Conservation (phyloP, 2,329 filamentous ascomycete species). For the Zalaria obscura region DNA sequence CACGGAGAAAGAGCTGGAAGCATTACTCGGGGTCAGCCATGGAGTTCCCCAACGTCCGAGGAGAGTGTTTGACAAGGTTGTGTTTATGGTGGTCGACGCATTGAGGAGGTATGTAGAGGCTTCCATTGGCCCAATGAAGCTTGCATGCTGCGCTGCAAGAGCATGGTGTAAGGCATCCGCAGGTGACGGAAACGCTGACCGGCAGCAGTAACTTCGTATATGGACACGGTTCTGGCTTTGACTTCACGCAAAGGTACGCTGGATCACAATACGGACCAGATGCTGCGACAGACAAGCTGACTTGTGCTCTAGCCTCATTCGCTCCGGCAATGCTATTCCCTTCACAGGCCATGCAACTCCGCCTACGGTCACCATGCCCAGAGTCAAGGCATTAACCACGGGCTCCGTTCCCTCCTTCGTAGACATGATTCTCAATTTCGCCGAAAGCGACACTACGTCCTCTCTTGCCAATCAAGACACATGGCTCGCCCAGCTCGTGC, state of each 20-base stretch:
- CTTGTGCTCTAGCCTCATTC: conserved; percentile 55
- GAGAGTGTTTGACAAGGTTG: conserved; percentile 70
- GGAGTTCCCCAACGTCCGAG: conserved; percentile 31
- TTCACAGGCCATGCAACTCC: conserved; percentile 95
- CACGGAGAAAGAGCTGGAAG: conserved; percentile 6
- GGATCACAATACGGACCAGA: background rate
- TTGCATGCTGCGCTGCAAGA: background rate
- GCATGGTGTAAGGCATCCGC: background rate
- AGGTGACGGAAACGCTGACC: conserved; percentile 9
- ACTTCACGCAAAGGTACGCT: conserved; percentile 70
- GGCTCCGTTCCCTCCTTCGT: conserved; percentile 97
- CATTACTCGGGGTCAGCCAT: conserved; percentile 21
- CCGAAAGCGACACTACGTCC: conserved; percentile 83
- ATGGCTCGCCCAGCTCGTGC: conserved; percentile 83
- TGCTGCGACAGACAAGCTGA: background rate
- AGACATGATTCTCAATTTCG: conserved; percentile 91
- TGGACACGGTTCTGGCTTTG: conserved; percentile 62
- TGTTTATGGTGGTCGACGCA: conserved; percentile 98
- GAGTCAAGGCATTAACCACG: conserved; percentile 92
- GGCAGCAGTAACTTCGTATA: conserved; percentile 77
- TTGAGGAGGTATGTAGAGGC: conserved; percentile 55
- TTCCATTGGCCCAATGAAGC: too few relatives aligned
- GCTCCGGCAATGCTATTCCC: conserved; percentile 68
- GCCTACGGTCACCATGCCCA: conserved; percentile 95
- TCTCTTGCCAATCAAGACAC: conserved; percentile 82